These are phyloP conservation scores for Globisporangium viniferum DNA, from an alignment of 352 stramenopile species.

Conservation along the genomic window DNA sequence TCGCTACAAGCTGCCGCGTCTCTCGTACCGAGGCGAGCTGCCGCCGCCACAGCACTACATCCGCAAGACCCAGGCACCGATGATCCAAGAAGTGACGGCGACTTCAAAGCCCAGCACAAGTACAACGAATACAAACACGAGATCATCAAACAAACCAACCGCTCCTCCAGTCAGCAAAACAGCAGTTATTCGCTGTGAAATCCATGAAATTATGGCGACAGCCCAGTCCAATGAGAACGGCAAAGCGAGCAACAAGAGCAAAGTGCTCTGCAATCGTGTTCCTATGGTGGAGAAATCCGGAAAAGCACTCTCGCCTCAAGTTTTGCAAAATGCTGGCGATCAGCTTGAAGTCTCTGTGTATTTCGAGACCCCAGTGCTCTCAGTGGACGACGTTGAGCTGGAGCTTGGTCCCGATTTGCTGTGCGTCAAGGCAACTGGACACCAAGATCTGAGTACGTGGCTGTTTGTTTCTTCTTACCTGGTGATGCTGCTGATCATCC, in stretches of 20 bases:
- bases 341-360: conserved; percentile 34
- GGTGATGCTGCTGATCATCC: not conserved
- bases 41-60: conserved; percentile 80
- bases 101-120: conserved; percentile 18
- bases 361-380: conserved; percentile 36
- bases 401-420: conserved; percentile 52
- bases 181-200: conserved; percentile 28
- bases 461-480: not conserved
- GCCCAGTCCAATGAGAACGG: not conserved
- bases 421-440: conserved; percentile 36
- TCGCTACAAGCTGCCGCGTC: conserved; percentile 73
- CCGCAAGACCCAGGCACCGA: conserved; percentile 59
- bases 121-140: conserved; percentile 10
- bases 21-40: conserved; percentile 60
- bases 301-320: conserved; percentile 38
- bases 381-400: conserved; percentile 35
- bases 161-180: conserved; percentile 21
- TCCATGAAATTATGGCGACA: conserved; percentile 33
- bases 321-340: conserved; percentile 32
- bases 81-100: conserved; percentile 64
- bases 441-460: conserved; percentile 50
- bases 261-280: conserved; percentile 28
- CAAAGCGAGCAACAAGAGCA: not conserved
- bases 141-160: not conserved
- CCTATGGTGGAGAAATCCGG: conserved; percentile 31